phyloP scores from a whole-genome alignment of 2,329 filamentous ascomycete species.

The Paramyrothecium roridum region DNA sequence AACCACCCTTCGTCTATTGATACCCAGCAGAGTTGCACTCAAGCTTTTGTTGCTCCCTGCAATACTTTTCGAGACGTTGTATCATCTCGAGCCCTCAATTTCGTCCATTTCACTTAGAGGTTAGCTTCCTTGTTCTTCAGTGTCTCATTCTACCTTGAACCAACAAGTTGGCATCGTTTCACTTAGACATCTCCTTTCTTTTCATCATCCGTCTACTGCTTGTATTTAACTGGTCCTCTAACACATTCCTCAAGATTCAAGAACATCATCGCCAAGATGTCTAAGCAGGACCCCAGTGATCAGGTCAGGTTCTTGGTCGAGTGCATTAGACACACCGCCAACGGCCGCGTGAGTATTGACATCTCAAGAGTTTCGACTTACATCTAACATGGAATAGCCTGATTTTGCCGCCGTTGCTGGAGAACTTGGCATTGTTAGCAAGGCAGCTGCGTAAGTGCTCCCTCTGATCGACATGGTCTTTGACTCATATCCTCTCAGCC shows the following conservation, averaged over 20 bases:
- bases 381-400: slow-evolving; percentile 40
- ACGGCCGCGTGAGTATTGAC: slow-evolving; percentile 51
- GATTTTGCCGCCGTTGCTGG: slow-evolving; percentile 63
- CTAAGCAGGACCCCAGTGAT: slow-evolving; percentile 45
- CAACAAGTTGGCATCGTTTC: too few relatives aligned
- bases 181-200: too few relatives aligned
- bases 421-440: slow-evolving; percentile 60
- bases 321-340: slow-evolving; percentile 59
- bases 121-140: too few relatives aligned
- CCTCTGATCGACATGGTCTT: neutral
- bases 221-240: neutral
- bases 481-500: slow-evolving; percentile 34
- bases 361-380: neutral
- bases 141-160: too few relatives aligned
- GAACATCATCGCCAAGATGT: slow-evolving; percentile 38
- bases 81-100: too few relatives aligned
- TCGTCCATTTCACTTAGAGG: too few relatives aligned
- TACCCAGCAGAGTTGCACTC: neutral
- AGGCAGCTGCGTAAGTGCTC: slow-evolving; percentile 65
- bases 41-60: too few relatives aligned
- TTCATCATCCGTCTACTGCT: neutral
- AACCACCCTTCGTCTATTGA: neutral
- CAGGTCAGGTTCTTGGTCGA: slow-evolving; percentile 65
- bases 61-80: too few relatives aligned
- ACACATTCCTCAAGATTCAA: slow-evolving; percentile 4